phyloP scores from a whole-genome alignment of 2,329 filamentous ascomycete genomes.

The Diaporthe sp. region DNA sequence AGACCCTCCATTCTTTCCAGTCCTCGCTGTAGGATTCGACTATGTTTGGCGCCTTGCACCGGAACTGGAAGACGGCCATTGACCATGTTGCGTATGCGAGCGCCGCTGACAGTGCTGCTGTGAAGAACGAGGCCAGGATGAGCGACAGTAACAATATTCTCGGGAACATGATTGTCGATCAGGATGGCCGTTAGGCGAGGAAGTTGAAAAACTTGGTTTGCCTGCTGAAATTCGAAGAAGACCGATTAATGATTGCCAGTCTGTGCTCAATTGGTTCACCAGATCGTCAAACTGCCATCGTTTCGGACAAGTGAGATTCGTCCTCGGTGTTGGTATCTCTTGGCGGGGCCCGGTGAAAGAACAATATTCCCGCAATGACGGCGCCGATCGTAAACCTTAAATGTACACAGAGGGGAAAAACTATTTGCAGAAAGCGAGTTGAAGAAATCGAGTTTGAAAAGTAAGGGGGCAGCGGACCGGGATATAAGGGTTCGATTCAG shows the following conservation, averaged over 20 bases:
- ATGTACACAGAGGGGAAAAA: not conserved
- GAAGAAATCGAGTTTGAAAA: not conserved
- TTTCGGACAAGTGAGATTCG: not conserved
- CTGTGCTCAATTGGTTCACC: not conserved
- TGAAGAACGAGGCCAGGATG: constrained; percentile 2
- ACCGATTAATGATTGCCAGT: not conserved
- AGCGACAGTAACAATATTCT: not conserved
- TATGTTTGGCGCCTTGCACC: constrained; percentile 36
- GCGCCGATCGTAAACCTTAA: not conserved
- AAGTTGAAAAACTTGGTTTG: not conserved
- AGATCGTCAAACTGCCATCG: constrained; percentile 10
- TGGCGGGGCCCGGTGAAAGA: not conserved
- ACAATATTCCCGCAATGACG: not conserved
- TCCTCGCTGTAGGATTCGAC: constrained; percentile 32
- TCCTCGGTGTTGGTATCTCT: not conserved
- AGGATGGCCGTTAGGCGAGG: not conserved
- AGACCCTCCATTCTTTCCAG: constrained; percentile 38
- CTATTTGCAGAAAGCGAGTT: not conserved
- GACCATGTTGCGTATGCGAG: constrained; percentile 33
- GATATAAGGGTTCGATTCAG: constrained; percentile 16
- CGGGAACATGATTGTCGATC: not conserved
- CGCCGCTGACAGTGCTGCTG: constrained; percentile 8
- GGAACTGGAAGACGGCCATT: constrained; percentile 36
- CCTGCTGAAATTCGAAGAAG: not conserved
- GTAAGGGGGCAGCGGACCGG: constrained; percentile 4